Evolutionary conservation across 2,329 filamentous ascomycete genomes (phyloP).

Genomic region (Aspergillus tanneri): DNA sequence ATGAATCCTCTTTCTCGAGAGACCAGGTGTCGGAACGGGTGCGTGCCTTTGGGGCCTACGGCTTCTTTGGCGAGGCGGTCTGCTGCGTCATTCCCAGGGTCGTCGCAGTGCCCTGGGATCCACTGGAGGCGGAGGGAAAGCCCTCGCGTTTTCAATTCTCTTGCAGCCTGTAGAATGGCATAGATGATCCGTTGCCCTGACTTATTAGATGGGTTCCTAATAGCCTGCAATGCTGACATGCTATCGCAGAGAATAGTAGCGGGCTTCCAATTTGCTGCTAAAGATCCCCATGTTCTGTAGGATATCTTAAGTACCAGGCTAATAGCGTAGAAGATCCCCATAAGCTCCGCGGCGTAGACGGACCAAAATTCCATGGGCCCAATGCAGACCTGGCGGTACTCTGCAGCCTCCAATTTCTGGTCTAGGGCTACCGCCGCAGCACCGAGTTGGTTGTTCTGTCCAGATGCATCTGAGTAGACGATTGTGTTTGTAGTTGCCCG

Average conservation of each 20-base stretch:
- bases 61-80: conserved; percentile 5
- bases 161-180: conserved; percentile 17
- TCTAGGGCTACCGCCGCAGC: conserved; percentile 6
- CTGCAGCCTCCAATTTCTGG: background rate
- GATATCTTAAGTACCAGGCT: background rate
- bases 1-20: conserved; percentile 12
- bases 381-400: background rate
- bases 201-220: conserved; percentile 15
- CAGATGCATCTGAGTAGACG: conserved; percentile 22
- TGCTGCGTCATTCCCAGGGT: conserved; percentile 2
- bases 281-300: background rate
- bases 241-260: conserved; percentile 20
- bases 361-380: background rate
- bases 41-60: background rate
- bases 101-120: conserved; percentile 6
- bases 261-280: background rate
- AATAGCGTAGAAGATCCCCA: conserved; percentile 6
- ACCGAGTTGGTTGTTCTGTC: conserved; percentile 18
- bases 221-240: conserved; percentile 19
- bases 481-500: conserved; percentile 9
- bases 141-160: conserved; percentile 7
- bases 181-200: conserved; percentile 21
- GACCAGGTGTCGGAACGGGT: conserved; percentile 11
- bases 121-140: conserved; percentile 16
- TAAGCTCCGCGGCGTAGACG: conserved; percentile 3